Evolutionary conservation across 495 filamentous ascomycete genomes (phyloP), one percentile per base, ranked within the genome.

Genomic region (Penicillium macrosclerotiorum): DNA sequence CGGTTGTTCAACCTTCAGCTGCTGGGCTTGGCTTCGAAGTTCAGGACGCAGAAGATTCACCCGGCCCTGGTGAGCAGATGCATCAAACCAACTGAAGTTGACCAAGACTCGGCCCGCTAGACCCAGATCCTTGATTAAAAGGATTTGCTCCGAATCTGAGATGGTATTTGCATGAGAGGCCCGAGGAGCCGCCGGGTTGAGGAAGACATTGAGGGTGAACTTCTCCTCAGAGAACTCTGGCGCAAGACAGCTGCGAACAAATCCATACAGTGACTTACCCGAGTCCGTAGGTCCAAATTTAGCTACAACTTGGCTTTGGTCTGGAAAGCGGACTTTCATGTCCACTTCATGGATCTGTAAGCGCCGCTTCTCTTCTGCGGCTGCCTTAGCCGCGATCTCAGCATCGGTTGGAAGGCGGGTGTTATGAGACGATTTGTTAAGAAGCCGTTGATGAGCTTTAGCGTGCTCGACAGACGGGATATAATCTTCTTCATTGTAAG

Each of bases 291-390:
- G 78, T 3, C 68, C 72, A 56, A 90, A 83, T 33, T 73, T 74
- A 56, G 81, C 79, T 20, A 85, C 74, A 14, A 89, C 77, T 29
- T 81, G 80, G 42, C 78, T 83, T 53, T 88, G 83, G 62, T 96
- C 90, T 1, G 93, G 91, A 51, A 95, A 90, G 17, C 92, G 85
- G 41, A 97, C 73, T 48, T 86, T 90, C 43, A 98, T 77, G 30
- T 81, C 73, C 30, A 95, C 81, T 32, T 79, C 73, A 26, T 77
- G 83, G 43, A 90, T 72, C 14, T 75, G 75, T 24, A 82, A 80
- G 9, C 85, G 74, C 39, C 67, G 77, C 25, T 83, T 79, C 22
- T 78, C 77, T 26, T 83, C 80, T 13, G 65, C 71, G 31, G 66
- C 57, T 20, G 60, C 66, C 42, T 76, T 70, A 19, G 69, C 72